Base-by-base conservation (phyloP, 2,329 filamentous ascomycete species). In the Ophiosphaerella herpotricha region DNA sequence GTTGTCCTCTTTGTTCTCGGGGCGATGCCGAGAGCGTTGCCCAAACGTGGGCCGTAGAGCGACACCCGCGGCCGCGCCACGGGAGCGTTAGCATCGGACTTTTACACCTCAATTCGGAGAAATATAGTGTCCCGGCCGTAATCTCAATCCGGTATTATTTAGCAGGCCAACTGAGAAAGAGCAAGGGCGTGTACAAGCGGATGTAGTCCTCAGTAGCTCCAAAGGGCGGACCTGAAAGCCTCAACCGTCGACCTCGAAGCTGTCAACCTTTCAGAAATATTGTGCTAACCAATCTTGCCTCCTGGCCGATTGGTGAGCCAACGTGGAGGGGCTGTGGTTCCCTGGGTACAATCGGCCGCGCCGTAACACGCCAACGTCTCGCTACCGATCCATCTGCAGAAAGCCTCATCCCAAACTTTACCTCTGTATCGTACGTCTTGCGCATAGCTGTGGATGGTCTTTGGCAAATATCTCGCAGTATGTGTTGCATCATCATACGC, bases 281-380 rank as follows among this genome's bases (percentile, higher is more conserved):
- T 29, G 4, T 29, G 6, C 26, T 29, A 29, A 3, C 26, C 26
- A 29, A 3, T 29, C 1, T 29, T 29, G 26, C 26, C 4, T 29
- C 11, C 7, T 29, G 26, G 11, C 26, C 26, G 26, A 54, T 57
- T 57, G 52, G 55, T 48, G 47, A 50, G 55, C 48, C 39, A 54
- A 50, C 47, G 34, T 44, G 21, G 46, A 53, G 37, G 35, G 42
- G 36, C 46, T 48, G 43, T 44, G 48, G 43, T 40, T 52, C 44
- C 42, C 39, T 49, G 57, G 63, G 63, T 61, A 56, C 54, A 53
- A 66, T 70, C 67, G 65, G 64, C 63, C 62, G 63, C 60, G 38
- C 66, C 58, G 66, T 66, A 60, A 61, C 49, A 69, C 63, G 54
- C 61, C 57, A 63, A 54, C 57, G 44, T 42, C 55, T 70, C 64